Evolutionary conservation across 2,329 filamentous ascomycete genomes (phyloP).

Genomic region (Aspergillus ustus): DNA sequence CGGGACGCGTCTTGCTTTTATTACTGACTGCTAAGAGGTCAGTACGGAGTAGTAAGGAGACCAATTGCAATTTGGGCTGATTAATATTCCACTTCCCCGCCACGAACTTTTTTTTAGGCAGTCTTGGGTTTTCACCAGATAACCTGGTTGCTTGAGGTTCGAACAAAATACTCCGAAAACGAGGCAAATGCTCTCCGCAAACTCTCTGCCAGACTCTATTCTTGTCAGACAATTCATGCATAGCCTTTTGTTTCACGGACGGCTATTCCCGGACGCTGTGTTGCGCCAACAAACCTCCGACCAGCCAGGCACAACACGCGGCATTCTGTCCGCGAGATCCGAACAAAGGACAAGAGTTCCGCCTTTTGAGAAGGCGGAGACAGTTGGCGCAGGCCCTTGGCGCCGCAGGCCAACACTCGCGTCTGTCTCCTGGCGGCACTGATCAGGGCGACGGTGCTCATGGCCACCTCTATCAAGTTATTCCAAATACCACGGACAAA

Average conservation of each 20-base stretch:
- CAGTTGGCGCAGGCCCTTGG: not conserved
- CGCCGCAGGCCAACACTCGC: not conserved
- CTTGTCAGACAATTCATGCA: constrained; percentile 23
- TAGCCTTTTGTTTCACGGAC: constrained; percentile 28
- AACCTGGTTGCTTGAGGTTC: not conserved
- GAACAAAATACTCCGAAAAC: constrained; percentile 1
- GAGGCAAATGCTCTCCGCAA: constrained; percentile 3
- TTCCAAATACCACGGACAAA: not conserved
- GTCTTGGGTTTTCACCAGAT: not conserved
- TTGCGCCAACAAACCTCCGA: constrained; percentile 29
- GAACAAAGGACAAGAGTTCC: constrained; percentile 3
- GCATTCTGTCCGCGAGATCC: not conserved
- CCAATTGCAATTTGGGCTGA: not conserved
- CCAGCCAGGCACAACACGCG: constrained; percentile 16
- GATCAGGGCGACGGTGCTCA: too few relatives aligned
- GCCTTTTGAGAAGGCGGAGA: not conserved
- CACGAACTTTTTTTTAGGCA: not conserved
- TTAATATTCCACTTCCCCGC: constrained; percentile 2
- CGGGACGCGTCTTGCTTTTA: constrained; percentile 10
- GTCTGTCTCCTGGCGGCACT: not conserved
- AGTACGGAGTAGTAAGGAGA: constrained; percentile 7
- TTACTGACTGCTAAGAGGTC: constrained; percentile 11
- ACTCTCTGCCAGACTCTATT: constrained; percentile 8
- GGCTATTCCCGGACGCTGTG: constrained; percentile 26
- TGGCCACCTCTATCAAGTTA: not conserved